These are phyloP conservation scores for Tagetes erecta DNA, from an alignment of 129 eudicot species.

Conservation along the genomic window DNA sequence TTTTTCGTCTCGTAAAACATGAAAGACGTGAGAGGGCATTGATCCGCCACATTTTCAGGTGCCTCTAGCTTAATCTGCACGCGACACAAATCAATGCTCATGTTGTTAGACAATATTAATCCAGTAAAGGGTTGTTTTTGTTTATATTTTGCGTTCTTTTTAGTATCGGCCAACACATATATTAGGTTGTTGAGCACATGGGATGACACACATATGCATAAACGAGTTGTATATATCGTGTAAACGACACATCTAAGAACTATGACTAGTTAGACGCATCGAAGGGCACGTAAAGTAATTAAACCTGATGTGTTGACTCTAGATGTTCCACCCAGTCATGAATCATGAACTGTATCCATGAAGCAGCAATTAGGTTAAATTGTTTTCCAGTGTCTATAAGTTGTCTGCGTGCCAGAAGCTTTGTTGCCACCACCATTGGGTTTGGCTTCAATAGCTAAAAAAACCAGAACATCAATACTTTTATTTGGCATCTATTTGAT, in stretches of 20 bases:
- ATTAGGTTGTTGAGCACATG: background rate
- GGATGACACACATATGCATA: background rate
- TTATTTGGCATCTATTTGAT: too few relatives aligned
- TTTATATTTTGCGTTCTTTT: too few relatives aligned
- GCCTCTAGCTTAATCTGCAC: constrained; percentile 49
- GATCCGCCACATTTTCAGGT: constrained; percentile 46
- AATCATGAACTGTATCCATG: constrained; percentile 67
- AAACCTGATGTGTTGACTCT: constrained; percentile 53
- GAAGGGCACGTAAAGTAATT: background rate
- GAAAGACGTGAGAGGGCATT: constrained; percentile 57
- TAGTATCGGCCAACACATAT: too few relatives aligned
- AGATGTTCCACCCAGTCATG: constrained; percentile 70
- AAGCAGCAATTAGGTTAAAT: constrained; percentile 54
- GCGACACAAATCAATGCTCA: background rate
- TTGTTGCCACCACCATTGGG: constrained; percentile 65
- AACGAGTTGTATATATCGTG: background rate
- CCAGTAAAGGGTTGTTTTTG: too few relatives aligned
- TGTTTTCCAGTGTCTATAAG: constrained; percentile 64
- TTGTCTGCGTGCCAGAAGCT: constrained; percentile 50
- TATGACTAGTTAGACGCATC: background rate
- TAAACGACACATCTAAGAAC: background rate
- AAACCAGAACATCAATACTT: background rate
- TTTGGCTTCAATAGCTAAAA: constrained; percentile 50
- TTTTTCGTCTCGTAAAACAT: constrained; percentile 49
- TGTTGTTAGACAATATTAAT: background rate